Base-by-base conservation (phyloP, 2,329 filamentous ascomycete species). In the Fusarium papillatum region DNA sequence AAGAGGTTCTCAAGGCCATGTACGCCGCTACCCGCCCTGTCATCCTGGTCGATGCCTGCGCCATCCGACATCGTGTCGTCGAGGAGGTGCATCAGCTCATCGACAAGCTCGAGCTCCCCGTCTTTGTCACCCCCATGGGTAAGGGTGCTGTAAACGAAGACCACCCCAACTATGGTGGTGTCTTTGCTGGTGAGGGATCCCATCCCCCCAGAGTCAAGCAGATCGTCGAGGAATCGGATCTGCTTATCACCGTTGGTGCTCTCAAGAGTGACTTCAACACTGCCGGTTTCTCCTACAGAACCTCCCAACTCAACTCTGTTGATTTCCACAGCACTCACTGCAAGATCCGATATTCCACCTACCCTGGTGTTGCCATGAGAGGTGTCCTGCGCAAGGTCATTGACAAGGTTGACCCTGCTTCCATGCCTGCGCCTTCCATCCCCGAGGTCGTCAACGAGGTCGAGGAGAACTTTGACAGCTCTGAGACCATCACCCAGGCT, bases 111-210 rank as follows among this genome's bases (percentile, higher is more conserved):
- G 88, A 91, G 6, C 86, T 98, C 10, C 95, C 95, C 7, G 93
- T 94, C 0, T 97, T 97, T 78, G 94, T 96, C n/a, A 94, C 95
- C 0, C 95, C 95, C 4, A 97, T 97, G 94, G 95, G 95, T 59
- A 98, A 98, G 85, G 91, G 95, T 22, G 94, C 94, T 24, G 90
- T 98, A 59, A 90, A 97, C 79, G 95, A 98, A 83, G 90, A 90
- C 3, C 89, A 94, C 59, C 86, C 89, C n/a, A 94, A 91, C 80
- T 98, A 93, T 77, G 94, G 94, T 26, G 95, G 95, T 74, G 94
- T 98, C 7, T 97, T 98, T 82, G 93, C 94, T 11, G 95, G 95
- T n/a, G 89, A 90, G 70, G 95, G 93, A 41, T 95, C 93, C 38
- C 90, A 93, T 64, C 88, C 90, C 1, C 86, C 89, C 1, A 88